Conservation (phyloP, 257 asterid species). For the Schizonepeta tenuifolia region DNA sequence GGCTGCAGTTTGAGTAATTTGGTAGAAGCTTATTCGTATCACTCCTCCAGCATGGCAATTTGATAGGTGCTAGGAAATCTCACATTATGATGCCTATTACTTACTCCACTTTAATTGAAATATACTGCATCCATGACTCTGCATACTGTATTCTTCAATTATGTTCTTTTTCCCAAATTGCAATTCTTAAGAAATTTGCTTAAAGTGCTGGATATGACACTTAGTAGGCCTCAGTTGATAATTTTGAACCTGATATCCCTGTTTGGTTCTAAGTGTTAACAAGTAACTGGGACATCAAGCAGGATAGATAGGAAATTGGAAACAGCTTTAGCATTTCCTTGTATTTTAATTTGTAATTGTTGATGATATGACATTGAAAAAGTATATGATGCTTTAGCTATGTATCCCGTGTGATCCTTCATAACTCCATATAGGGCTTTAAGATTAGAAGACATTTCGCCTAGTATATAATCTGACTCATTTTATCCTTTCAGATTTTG, state of each 20-base stretch:
- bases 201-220: constrained; percentile 1
- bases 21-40: constrained; percentile 14
- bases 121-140: not conserved
- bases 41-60: constrained; percentile 20
- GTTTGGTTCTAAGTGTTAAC: not conserved
- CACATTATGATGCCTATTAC: constrained; percentile 5
- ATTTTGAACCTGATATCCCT: constrained; percentile 2
- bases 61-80: constrained; percentile 24
- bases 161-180: not conserved
- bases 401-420: not conserved
- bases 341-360: not conserved
- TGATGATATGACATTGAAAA: not conserved
- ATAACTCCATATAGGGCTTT: not conserved
- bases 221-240: constrained; percentile 1
- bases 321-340: not conserved
- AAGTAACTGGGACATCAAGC: not conserved
- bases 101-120: constrained; percentile 4
- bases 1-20: constrained; percentile 24
- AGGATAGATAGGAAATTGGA: not conserved
- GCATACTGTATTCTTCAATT: not conserved
- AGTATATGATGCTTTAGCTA: not conserved
- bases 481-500: not conserved
- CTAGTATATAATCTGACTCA: not conserved
- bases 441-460: constrained; percentile 1
- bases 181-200: not conserved